A percentile compares a stretch with the other conserved stretches of the same genome.
Evolutionary conservation across 495 filamentous ascomycete species (phyloP).

Genomic region (Penicillium arizonense): DNA sequence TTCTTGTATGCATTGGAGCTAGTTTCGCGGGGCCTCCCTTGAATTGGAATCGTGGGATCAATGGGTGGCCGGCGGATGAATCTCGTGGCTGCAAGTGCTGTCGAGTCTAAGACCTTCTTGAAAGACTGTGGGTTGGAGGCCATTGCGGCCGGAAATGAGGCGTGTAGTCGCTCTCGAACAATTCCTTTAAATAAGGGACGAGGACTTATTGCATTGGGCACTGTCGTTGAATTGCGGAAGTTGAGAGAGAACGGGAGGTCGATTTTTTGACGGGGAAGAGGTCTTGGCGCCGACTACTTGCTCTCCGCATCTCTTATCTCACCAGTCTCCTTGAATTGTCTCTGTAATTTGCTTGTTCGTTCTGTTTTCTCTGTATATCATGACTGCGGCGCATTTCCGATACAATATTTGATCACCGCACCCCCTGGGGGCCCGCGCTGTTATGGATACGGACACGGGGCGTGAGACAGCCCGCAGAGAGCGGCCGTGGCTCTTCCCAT

Average conservation of each 20-base stretch:
- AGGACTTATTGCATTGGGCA: slow-evolving; percentile 16
- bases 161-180: slow-evolving; percentile 9
- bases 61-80: slow-evolving; percentile 41
- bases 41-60: slow-evolving; percentile 36
- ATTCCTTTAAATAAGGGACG: not conserved
- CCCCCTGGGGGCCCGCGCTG: slow-evolving; percentile 6
- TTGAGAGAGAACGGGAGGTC: slow-evolving; percentile 22
- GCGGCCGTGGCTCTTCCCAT: slow-evolving; percentile 24
- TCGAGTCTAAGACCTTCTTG: slow-evolving; percentile 45
- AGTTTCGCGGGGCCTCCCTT: slow-evolving; percentile 36
- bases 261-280: slow-evolving; percentile 32
- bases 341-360: not conserved
- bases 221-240: slow-evolving; percentile 14
- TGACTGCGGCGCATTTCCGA: not conserved
- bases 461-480: slow-evolving; percentile 23
- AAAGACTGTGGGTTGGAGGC: slow-evolving; percentile 36
- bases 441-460: slow-evolving; percentile 15
- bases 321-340: slow-evolving; percentile 6
- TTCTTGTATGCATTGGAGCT: slow-evolving; percentile 44
- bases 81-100: slow-evolving; percentile 42
- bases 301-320: slow-evolving; percentile 27
- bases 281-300: slow-evolving; percentile 24
- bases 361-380: slow-evolving; percentile 1
- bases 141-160: slow-evolving; percentile 36
- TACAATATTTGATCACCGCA: slow-evolving; percentile 1